These are phyloP conservation scores for Carex myosuroides DNA, from an alignment of 176 grass and related monocot genomes.

Conservation along the genomic window DNA sequence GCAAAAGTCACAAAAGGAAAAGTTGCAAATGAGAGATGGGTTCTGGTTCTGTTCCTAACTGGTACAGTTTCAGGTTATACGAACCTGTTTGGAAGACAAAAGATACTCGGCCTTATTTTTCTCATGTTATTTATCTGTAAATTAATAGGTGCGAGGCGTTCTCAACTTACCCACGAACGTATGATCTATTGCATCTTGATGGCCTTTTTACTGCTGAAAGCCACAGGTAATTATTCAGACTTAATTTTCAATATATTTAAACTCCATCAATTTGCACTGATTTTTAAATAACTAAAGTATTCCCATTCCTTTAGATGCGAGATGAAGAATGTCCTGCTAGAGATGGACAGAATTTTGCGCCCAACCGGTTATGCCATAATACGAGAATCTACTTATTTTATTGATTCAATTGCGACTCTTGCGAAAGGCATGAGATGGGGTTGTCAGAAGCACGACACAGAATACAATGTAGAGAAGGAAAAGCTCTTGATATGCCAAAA, in stretches of 20 bases:
- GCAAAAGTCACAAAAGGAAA: too few relatives aligned
- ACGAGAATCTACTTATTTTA: slow-evolving; percentile 71
- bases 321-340: slow-evolving; percentile 80
- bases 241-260: neutral
- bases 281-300: slow-evolving; percentile 2
- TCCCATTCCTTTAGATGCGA: slow-evolving; percentile 44
- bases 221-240: slow-evolving; percentile 46
- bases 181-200: slow-evolving; percentile 90
- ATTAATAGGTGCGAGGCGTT: slow-evolving; percentile 79
- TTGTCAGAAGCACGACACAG: slow-evolving; percentile 57
- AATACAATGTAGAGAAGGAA: slow-evolving; percentile 59
- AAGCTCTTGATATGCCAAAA: slow-evolving; percentile 92
- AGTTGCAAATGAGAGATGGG: neutral
- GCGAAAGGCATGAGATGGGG: slow-evolving; percentile 88
- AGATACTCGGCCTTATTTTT: neutral
- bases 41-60: neutral
- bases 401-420: slow-evolving; percentile 56
- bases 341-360: slow-evolving; percentile 94
- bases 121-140: neutral
- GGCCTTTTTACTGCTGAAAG: slow-evolving; percentile 74
- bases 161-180: slow-evolving; percentile 90
- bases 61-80: neutral
- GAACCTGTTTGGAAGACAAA: neutral
- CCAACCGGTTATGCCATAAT: slow-evolving; percentile 69
- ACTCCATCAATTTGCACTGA: neutral